These are phyloP conservation scores for Phaeosphaeriaceae sp. DNA, from an alignment of 2,329 filamentous ascomycete species.

Conservation along the genomic window DNA sequence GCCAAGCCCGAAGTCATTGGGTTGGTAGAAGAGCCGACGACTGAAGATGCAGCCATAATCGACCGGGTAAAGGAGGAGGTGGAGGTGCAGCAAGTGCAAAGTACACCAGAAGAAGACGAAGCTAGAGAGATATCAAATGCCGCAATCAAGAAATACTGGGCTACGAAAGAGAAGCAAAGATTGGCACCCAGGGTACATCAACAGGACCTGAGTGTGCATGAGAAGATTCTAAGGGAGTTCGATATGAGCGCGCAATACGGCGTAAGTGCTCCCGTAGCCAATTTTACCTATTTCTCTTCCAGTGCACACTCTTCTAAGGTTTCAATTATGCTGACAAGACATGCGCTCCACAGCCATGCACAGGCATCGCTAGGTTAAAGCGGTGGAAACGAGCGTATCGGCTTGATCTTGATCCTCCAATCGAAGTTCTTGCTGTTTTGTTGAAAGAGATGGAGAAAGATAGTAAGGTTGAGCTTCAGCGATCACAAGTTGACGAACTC, in stretches of 20 bases:
- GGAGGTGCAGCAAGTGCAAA: conserved; percentile 27
- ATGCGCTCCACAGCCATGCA: conserved; percentile 71
- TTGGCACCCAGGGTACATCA: conserved; percentile 79
- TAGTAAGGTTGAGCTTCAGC: conserved; percentile 62
- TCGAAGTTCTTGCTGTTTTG: conserved; percentile 88
- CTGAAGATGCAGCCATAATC: conserved; percentile 48
- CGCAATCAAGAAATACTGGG: conserved; percentile 81
- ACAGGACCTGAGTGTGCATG: conserved; percentile 70
- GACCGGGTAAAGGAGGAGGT: conserved; percentile 48
- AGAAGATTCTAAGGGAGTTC: conserved; percentile 91
- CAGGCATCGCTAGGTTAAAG: conserved; percentile 80
- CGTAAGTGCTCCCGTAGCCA: conserved; percentile 60
- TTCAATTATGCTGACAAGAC: conserved; percentile 16
- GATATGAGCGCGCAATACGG: conserved; percentile 92
- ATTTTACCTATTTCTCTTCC: not conserved
- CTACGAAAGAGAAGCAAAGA: conserved; percentile 70
- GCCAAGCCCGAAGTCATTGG: conserved; percentile 31
- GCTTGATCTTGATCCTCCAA: conserved; percentile 83
- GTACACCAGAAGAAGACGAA: conserved; percentile 54
- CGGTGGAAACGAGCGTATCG: conserved; percentile 87
- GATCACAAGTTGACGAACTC: conserved; percentile 75
- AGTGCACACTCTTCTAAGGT: not conserved
- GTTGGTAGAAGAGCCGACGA: conserved; percentile 42
- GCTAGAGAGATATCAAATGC: conserved; percentile 71
- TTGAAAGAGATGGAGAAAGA: conserved; percentile 69